Percentiles rank a stretch among this genome's conserved stretches.
Evolutionary conservation across 257 asterid genomes (phyloP).

Genomic region (Oldenlandia corymbosa): DNA sequence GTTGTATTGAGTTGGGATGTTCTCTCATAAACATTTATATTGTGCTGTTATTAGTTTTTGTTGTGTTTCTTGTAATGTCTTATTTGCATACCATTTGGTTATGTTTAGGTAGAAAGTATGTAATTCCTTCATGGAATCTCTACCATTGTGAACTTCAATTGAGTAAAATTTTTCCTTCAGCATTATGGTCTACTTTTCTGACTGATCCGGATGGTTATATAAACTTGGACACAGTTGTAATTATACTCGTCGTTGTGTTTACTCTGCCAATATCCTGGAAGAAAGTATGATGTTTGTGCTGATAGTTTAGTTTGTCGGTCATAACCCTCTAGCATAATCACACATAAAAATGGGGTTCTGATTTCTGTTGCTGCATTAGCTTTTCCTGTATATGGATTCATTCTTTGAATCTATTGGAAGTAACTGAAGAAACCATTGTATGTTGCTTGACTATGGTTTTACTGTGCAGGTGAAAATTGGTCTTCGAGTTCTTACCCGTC

Average conservation of each 20-base stretch:
- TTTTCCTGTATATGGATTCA: background rate
- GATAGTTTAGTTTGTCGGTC: too few relatives aligned
- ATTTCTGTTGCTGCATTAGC: background rate
- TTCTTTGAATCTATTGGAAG: background rate
- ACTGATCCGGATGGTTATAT: background rate
- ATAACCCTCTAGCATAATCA: too few relatives aligned
- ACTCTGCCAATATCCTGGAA: background rate
- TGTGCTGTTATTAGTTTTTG: background rate
- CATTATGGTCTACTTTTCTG: too few relatives aligned
- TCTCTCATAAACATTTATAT: too few relatives aligned
- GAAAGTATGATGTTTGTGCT: background rate
- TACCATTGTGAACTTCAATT: too few relatives aligned
- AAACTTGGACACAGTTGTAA: background rate
- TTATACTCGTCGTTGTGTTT: background rate
- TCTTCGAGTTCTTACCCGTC: slow-evolving; percentile 89
- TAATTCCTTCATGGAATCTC: too few relatives aligned
- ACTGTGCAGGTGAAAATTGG: slow-evolving; percentile 73
- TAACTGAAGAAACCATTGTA: background rate
- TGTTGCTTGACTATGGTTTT: background rate
- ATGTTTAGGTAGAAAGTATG: background rate
- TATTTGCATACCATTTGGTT: background rate
- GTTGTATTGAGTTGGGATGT: background rate
- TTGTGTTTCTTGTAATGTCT: background rate
- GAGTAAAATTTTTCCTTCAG: too few relatives aligned
- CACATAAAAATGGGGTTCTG: too few relatives aligned